Percentiles rank a stretch among this genome's conserved stretches.
Conservation (phyloP, 352 stramenopile species). For the Phytophthora tentaculata region DNA sequence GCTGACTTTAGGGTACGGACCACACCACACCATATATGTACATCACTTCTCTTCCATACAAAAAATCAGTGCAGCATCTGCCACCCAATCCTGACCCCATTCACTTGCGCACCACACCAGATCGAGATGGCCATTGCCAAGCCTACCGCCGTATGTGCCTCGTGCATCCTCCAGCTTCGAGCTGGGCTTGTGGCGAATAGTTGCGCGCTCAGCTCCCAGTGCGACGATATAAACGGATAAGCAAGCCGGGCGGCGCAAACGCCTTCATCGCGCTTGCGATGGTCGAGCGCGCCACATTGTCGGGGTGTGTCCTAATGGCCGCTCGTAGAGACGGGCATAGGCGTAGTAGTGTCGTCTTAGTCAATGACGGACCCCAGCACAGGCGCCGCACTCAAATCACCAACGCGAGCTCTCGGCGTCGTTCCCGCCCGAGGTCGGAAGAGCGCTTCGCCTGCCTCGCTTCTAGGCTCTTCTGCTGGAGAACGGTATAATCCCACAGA, state of each 20-base stretch:
- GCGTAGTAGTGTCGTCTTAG: slow-evolving; percentile 5
- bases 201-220: too few relatives aligned
- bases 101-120: not conserved
- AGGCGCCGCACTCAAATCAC: slow-evolving; percentile 21
- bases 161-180: not conserved
- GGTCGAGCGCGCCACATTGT: slow-evolving; percentile 25
- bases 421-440: slow-evolving; percentile 16
- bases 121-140: not conserved
- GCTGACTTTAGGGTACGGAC: slow-evolving; percentile 24
- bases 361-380: not conserved
- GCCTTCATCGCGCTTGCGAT: slow-evolving; percentile 7
- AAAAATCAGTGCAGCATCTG: slow-evolving; percentile 18
- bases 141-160: not conserved
- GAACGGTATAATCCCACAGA: too few relatives aligned
- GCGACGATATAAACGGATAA: not conserved
- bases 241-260: not conserved
- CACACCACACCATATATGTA: slow-evolving; percentile 29
- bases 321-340: slow-evolving; percentile 25
- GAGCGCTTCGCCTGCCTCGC: not conserved
- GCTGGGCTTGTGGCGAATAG: not conserved
- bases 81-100: slow-evolving; percentile 9
- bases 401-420: slow-evolving; percentile 5
- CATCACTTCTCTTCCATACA: slow-evolving; percentile 15
- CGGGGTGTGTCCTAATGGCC: slow-evolving; percentile 27
- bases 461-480: slow-evolving; percentile 14